These are phyloP conservation scores for Gigaspora rosea DNA, from an alignment of 192 early-diverging fungal species.

Conservation along the genomic window DNA sequence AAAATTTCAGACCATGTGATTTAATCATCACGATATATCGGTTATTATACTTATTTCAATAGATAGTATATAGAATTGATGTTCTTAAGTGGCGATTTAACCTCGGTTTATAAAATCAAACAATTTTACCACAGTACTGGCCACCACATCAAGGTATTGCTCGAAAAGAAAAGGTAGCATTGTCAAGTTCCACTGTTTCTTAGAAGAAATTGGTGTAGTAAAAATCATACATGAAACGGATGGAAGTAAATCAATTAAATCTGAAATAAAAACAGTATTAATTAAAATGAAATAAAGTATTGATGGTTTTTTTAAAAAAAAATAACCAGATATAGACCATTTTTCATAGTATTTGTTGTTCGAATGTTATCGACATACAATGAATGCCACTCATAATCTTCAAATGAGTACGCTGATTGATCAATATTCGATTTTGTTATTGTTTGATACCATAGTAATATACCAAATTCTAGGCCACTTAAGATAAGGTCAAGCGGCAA, in stretches of 20 bases:
- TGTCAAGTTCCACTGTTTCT: not conserved
- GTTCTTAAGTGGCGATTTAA: too few relatives aligned
- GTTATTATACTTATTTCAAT: too few relatives aligned
- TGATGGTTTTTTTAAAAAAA: not conserved
- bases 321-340: not conserved
- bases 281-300: not conserved
- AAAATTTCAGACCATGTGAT: too few relatives aligned
- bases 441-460: not conserved
- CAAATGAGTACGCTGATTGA: not conserved
- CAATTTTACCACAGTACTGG: too few relatives aligned
- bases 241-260: not conserved
- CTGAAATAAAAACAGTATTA: not conserved
- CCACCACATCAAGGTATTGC: not conserved
- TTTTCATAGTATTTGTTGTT: not conserved
- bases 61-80: too few relatives aligned
- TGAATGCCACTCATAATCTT: not conserved
- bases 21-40: too few relatives aligned
- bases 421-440: not conserved
- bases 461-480: not conserved
- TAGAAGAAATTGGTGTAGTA: not conserved
- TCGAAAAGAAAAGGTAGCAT: not conserved
- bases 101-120: too few relatives aligned
- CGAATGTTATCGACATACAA: not conserved
- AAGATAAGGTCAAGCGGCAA: constrained; percentile 2
- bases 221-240: not conserved